Base-by-base conservation (phyloP, 352 stramenopile genomes). In the Thraustochytrium sp. region DNA sequence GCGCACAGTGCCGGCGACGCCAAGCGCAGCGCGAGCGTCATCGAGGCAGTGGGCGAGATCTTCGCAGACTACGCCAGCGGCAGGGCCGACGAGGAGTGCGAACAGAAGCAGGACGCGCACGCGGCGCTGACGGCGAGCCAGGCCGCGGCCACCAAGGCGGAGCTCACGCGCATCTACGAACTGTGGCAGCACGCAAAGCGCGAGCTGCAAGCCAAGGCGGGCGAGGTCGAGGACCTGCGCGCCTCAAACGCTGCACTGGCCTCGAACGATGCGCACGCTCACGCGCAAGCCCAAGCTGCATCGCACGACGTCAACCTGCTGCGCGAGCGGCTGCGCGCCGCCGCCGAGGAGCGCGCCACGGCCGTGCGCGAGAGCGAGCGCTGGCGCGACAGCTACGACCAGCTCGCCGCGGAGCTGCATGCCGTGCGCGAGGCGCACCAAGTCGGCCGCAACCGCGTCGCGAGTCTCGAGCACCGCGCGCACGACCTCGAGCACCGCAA, bases 171-270 rank as follows among this genome's bases (percentile, higher is more conserved):
- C 37, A 63, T 80, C 42, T 49, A 49, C 26, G 68, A 80, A 53
- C 34, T 80, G 13, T 80, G 68, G 68, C 68, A 80, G 68, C 68
- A 63, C 26, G 68, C 68, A 16, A 80, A 80, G 42, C 68, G 46
- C 18, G 68, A 80, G 38, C 68, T 80, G 31, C 68, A 44, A 11
- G 31, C 11, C 42, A 68, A 72, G 38, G 21, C 68, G 18, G 21
- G 46, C 3, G 68, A 80, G 49, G 63, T 80, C 42, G 48, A 23
- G 9, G 13, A 68, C n/a, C 49, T 80, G 0, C 68, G 68, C 46
- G 51, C 68, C 31, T 46, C 42, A 0, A 29, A 75, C 9, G 53
- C 29, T 11, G 42, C 38, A 77, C 23, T 26, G 65, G 46, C 9
- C 26, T 77, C 42, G 68, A 80, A 46, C 44, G 44, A 9, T 26